Base-by-base conservation (phyloP, 208 protist species). In the Porcisia deanei region DNA sequence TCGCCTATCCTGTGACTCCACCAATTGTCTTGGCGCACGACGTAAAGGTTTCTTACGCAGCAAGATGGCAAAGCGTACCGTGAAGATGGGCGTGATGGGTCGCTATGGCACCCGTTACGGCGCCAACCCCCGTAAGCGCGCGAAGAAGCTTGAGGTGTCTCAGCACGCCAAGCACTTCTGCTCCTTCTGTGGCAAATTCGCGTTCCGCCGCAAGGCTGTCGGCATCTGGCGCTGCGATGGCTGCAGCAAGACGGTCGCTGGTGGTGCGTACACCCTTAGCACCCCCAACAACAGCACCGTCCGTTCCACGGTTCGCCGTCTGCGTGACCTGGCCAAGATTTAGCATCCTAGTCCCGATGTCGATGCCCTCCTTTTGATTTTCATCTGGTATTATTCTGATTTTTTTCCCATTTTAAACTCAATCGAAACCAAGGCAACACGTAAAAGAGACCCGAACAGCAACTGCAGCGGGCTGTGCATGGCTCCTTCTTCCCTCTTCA, bases 41-140 rank as follows among this genome's bases (percentile, higher is more conserved):
- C 57, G 37, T 25, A 22, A 18, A 72, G 68, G 34, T 61, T 58
- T 59, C 20, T 53, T 16, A 47, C 68, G 53, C 57, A 72, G 58
- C 71, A 84, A 71, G 65, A 98, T 98, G 98, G 85, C 96, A 67
- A 99, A 99, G 89, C 97, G 98, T 77, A 99, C 99, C 25, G 98
- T 99, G 74, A 99, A 99, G 96, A 99, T 99, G 91, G 99, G 99
- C 84, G 96, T 99, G 82, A 98, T 98, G 88, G 99, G 99, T 73
- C 99, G 99, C 93, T 99, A 99, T 88, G 99, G 98, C 82, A 98
- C 98, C 84, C 96, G 99, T 85, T 99, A 99, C 89, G 99, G 99
- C 98, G 91, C 99, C 79, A 99, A 99, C 81, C 96, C 99, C 41
- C 91, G 99, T 90, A 99, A 99, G 91, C 97, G 98, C 78, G 94